phyloP scores from a whole-genome alignment of 83 land plant genomes.

The Thuja plicata region DNA sequence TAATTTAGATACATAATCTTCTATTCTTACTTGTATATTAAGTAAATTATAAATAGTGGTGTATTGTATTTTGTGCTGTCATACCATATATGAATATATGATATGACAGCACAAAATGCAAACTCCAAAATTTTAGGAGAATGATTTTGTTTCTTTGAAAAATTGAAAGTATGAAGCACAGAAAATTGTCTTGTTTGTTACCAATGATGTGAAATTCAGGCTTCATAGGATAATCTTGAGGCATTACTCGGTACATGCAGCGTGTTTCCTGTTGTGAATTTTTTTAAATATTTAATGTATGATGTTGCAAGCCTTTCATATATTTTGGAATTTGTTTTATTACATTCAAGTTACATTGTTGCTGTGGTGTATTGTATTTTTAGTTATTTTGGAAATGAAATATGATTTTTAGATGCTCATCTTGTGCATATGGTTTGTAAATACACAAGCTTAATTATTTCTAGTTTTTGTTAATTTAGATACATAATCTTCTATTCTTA shows the following conservation, averaged over 20 bases:
- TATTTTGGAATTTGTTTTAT: not conserved
- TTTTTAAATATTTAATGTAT: not conserved
- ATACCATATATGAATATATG: not conserved
- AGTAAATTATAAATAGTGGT: not conserved
- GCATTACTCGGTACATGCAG: not conserved
- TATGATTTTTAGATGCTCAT: not conserved
- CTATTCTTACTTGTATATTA: not conserved
- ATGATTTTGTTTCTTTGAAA: not conserved
- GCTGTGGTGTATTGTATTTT: not conserved
- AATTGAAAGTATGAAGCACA: not conserved
- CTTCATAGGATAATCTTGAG: not conserved
- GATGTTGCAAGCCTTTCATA: not conserved
- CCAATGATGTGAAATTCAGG: not conserved
- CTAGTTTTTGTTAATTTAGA: not conserved
- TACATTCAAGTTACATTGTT: not conserved
- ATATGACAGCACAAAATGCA: not conserved
- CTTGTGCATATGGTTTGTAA: not conserved
- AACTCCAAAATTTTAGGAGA: not conserved
- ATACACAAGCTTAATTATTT: not conserved
- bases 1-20: not conserved
- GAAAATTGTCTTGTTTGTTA: not conserved
- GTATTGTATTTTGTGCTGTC: no score
- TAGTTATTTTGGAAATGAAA: not conserved
- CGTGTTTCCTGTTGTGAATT: not conserved
- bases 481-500: not conserved